These are phyloP conservation scores for Cladophialophora immunda DNA, from an alignment of 2,329 filamentous ascomycete species.

Conservation along the genomic window DNA sequence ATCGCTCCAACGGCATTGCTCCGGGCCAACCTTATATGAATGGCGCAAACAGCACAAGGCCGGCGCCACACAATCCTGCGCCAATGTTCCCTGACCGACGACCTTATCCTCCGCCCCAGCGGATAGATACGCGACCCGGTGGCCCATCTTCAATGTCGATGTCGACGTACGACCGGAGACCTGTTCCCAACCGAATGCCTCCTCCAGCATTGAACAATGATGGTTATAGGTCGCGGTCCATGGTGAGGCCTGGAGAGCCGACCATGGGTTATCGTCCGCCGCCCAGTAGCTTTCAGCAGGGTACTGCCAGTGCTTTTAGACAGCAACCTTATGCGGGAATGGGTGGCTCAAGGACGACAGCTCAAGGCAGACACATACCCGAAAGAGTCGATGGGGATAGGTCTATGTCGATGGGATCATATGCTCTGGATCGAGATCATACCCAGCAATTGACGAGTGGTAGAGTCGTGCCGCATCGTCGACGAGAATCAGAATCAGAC, in stretches of 20 bases:
- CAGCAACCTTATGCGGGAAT: constrained; percentile 74
- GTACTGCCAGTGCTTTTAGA: constrained; percentile 78
- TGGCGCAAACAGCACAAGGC: constrained; percentile 32
- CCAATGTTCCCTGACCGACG: constrained; percentile 70
- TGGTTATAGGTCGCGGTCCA: constrained; percentile 88
- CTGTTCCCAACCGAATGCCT: constrained; percentile 64
- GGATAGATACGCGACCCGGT: constrained; percentile 69
- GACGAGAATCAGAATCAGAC: constrained; percentile 64
- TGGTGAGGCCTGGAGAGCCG: constrained; percentile 80
- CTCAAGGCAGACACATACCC: constrained; percentile 88
- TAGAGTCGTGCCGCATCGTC: constrained; percentile 83
- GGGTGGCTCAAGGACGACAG: constrained; percentile 75
- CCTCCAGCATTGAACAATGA: constrained; percentile 83
- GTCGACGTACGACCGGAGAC: constrained; percentile 66
- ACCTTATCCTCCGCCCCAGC: constrained; percentile 76
- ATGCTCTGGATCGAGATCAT: constrained; percentile 76
- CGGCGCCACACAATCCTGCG: constrained; percentile 63
- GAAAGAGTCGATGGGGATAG: constrained; percentile 92
- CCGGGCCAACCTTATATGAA: constrained; percentile 45
- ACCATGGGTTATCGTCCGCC: constrained; percentile 69
- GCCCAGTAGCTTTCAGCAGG: constrained; percentile 68
- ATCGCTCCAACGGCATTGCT: constrained; percentile 52
- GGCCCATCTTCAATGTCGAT: constrained; percentile 46
- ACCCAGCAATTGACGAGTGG: constrained; percentile 86
- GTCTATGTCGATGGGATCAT: constrained; percentile 94